A percentile compares a stretch with the other conserved stretches of the same genome.
These are phyloP conservation scores for Schizosaccharomyces japonicus DNA, from an alignment of 805 yeast species.

Conservation along the genomic window DNA sequence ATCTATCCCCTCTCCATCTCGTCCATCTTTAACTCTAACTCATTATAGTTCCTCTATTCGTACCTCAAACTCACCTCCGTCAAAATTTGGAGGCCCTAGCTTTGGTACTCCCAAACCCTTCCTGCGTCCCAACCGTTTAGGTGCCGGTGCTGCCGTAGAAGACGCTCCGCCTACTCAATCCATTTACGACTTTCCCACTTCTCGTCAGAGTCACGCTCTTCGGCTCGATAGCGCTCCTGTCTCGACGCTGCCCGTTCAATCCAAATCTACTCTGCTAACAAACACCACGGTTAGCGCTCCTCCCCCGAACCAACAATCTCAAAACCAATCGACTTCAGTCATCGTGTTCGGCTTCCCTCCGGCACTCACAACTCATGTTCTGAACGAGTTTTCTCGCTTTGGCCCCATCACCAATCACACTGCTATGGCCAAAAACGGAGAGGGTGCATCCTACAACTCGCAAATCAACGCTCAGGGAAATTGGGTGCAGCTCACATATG, in stretches of 20 bases:
- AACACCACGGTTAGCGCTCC: background rate
- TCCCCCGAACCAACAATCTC: background rate
- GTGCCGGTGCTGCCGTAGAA: background rate
- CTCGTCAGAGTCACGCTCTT: background rate
- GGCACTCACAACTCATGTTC: conserved; percentile 36
- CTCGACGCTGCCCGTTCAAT: background rate
- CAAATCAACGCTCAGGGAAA: conserved; percentile 38
- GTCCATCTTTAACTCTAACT: background rate
- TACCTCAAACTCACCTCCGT: conserved; percentile 5
- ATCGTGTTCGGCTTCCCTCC: conserved; percentile 80
- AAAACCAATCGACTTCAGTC: conserved; percentile 21
- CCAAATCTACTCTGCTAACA: background rate
- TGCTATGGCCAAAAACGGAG: conserved; percentile 20
- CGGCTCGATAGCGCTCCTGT: background rate
- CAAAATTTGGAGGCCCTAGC: conserved; percentile 12
- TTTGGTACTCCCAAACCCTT: conserved; percentile 13
- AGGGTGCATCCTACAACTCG: conserved; percentile 12
- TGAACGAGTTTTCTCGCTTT: conserved; percentile 52
- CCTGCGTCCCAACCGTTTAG: background rate
- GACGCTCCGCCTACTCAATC: conserved; percentile 6
- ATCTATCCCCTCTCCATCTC: too few relatives aligned
- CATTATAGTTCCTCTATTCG: background rate
- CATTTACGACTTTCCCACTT: background rate
- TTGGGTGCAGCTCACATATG: conserved; percentile 81
- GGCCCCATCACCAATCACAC: conserved; percentile 63